Base-by-base conservation (phyloP, 176 grass and related monocot species). In the Avena eriantha region DNA sequence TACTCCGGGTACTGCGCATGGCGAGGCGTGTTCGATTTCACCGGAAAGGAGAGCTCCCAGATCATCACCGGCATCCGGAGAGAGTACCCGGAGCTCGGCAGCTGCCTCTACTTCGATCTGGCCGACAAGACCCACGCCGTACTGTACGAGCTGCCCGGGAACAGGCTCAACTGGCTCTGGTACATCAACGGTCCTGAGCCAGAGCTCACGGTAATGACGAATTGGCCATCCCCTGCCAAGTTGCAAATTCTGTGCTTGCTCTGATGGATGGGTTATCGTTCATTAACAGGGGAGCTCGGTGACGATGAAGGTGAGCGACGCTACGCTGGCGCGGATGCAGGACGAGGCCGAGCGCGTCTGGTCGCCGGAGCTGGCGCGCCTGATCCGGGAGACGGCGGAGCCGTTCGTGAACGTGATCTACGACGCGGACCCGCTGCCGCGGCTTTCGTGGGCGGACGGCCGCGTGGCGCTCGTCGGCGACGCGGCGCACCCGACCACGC, bases 341-440 rank as follows among this genome's bases (percentile, higher is more conserved):
- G 69, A 87, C 5, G 71, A 94, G 77, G 93, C 96, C 14, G 75
- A 69, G 21, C 91, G 88, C n/a, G 58, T 91, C 1, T 98, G 96
- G 93, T 57, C 80, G 65, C 87, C 96, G 14, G 88, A 96, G 86
- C 84, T 98, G 51, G 88, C 88, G 17, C 86, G 82, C 10, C 77
- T 98, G 69, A 79, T 96, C 82, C 24, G 68, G 79, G 92, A 93
- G 57, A 96, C 92, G 1, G 79, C 67, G 2, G 69, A 91, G 61
- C 96, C 96, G 77, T 98, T 96, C 84, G 73, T 96, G 71, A 98
- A 96, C 75, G 85, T 92, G 59, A 94, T 98, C 69, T 96, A 93
- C 48, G 96, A 98, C 59, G 88, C 86, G 7, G 90, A 95, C 17
- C 90, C 89, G 64, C 85, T 83, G 18, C 92, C 84, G 7, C 41